phyloP scores from a whole-genome alignment of 768 basidiomycete species.

The Aureoboletus auriporus region DNA sequence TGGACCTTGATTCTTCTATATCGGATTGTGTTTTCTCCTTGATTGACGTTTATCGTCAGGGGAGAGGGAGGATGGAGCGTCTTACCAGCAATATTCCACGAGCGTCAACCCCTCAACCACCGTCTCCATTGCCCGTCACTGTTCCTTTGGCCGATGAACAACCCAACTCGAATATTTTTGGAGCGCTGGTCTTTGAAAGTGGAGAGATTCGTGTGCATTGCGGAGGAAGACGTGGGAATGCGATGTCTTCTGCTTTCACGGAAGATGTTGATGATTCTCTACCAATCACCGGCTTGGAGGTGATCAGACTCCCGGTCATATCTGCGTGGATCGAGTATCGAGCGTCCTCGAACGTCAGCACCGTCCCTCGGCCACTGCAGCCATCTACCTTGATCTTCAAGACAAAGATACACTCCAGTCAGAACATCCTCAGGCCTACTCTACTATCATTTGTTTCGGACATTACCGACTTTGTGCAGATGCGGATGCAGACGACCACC shows the following conservation, averaged over 20 bases:
- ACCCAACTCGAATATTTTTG: conserved; percentile 58
- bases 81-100: conserved; percentile 56
- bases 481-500: conserved; percentile 57
- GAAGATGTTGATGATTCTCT: conserved; percentile 53
- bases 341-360: conserved; percentile 43
- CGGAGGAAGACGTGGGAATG: conserved; percentile 37
- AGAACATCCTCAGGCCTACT: conserved; percentile 78
- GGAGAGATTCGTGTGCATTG: conserved; percentile 79
- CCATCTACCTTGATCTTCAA: conserved; percentile 76
- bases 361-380: conserved; percentile 34
- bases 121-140: conserved; percentile 3
- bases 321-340: conserved; percentile 84
- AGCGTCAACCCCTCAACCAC: conserved; percentile 6
- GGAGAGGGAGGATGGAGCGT: conserved; percentile 71
- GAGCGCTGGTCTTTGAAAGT: conserved; percentile 74
- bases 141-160: conserved; percentile 15
- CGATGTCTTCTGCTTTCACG: conserved; percentile 31
- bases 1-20: conserved; percentile 81
- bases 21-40: conserved; percentile 77
- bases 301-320: conserved; percentile 70
- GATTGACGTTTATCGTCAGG: conserved; percentile 79
- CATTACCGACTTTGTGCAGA: conserved; percentile 65
- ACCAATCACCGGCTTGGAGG: conserved; percentile 47
- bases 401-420: conserved; percentile 83
- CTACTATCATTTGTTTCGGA: conserved; percentile 84